A percentile compares a stretch with the other conserved stretches of the same genome.
These are phyloP conservation scores for Proliferodiscus dingleyae DNA, from an alignment of 2,329 filamentous ascomycete genomes.

Conservation along the genomic window DNA sequence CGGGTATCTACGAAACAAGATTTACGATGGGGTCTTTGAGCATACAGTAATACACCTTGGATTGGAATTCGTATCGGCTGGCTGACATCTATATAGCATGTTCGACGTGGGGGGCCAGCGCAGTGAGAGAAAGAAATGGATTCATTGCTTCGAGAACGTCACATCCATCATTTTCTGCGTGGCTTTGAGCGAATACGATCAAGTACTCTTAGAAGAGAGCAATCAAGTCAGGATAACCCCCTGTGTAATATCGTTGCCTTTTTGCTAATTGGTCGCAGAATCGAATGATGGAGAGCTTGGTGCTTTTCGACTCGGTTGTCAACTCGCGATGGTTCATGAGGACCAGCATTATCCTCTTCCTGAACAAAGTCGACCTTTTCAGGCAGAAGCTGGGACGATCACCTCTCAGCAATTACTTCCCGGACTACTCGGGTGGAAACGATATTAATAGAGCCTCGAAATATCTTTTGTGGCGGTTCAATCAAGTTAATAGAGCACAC, in stretches of 20 bases:
- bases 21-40: conserved; percentile 98
- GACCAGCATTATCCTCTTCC: conserved; percentile 95
- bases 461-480: conserved; percentile 96
- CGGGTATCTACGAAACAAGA: conserved; percentile 96
- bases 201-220: conserved; percentile 92
- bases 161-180: conserved; percentile 99
- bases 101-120: conserved; percentile 97
- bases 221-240: no score
- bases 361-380: conserved; percentile 99
- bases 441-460: conserved; percentile 98
- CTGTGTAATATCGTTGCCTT: no score
- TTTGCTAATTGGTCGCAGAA: conserved; percentile 57
- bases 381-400: conserved; percentile 88
- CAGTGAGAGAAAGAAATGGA: conserved; percentile 99
- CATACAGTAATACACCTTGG: conserved; percentile 72
- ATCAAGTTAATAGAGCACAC: conserved; percentile 95
- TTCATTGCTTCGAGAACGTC: conserved; percentile 99
- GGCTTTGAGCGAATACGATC: conserved; percentile 95
- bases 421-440: conserved; percentile 94
- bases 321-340: conserved; percentile 99
- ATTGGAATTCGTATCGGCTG: conserved; percentile 2
- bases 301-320: conserved; percentile 96
- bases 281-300: conserved; percentile 97
- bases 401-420: conserved; percentile 91
- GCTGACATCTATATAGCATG: conserved; percentile 61